These are phyloP conservation scores for Trichoderma sp. DNA, from an alignment of 2,329 filamentous ascomycete genomes.

Conservation along the genomic window DNA sequence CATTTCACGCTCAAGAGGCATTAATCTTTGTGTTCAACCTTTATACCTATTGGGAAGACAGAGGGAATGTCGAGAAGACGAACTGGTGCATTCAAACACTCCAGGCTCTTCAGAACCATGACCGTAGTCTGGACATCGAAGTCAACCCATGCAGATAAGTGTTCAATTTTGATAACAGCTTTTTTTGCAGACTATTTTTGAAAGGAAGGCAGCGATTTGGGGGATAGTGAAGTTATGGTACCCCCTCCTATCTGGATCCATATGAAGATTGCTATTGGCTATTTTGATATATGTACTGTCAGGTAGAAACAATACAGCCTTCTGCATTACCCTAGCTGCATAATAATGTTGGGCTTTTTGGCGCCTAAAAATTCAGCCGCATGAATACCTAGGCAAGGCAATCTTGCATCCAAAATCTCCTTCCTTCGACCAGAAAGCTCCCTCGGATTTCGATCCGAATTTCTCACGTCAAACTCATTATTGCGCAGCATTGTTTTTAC, in stretches of 20 bases:
- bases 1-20: background rate
- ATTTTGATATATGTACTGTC: background rate
- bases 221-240: background rate
- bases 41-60: background rate
- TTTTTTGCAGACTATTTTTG: background rate
- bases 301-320: background rate
- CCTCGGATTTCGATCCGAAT: background rate
- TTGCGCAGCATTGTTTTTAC: background rate
- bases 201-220: background rate
- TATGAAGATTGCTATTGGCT: background rate
- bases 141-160: background rate
- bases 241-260: background rate
- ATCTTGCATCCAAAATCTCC: background rate
- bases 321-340: background rate
- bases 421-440: background rate
- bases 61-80: background rate
- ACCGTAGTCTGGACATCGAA: background rate
- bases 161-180: background rate
- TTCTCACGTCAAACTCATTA: background rate
- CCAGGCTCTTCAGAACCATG: background rate
- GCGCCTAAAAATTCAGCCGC: background rate
- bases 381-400: background rate
- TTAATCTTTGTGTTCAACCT: background rate
- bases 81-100: background rate
- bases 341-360: background rate